Conservation (phyloP, 1,284 basidiomycete genomes). For the Pseudozyma pruni region DNA sequence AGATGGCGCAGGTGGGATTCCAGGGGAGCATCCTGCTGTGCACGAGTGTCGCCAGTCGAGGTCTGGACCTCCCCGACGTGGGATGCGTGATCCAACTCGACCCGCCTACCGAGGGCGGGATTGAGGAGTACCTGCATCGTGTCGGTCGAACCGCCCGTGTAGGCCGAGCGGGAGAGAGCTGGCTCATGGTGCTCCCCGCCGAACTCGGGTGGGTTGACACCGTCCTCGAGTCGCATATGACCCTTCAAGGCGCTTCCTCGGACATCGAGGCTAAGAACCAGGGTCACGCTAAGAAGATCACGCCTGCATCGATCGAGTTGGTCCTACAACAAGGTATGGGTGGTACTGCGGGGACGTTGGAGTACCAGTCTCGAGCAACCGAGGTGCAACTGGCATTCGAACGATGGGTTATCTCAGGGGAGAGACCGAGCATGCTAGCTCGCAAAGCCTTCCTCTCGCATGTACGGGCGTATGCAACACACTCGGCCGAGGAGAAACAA, state of each 20-base stretch:
- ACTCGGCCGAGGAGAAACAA: slow-evolving; percentile 91
- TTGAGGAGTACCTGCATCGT: slow-evolving; percentile 95
- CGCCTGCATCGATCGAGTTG: slow-evolving; percentile 34
- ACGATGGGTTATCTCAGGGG: slow-evolving; percentile 84
- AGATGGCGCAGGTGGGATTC: slow-evolving; percentile 20
- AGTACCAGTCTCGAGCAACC: slow-evolving; percentile 90
- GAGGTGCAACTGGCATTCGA: slow-evolving; percentile 96
- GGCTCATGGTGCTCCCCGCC: slow-evolving; percentile 87
- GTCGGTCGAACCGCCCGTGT: slow-evolving; percentile 96
- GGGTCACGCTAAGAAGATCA: slow-evolving; percentile 27
- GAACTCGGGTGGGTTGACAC: slow-evolving; percentile 89
- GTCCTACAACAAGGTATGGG: slow-evolving; percentile 78
- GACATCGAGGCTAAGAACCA: slow-evolving; percentile 15
- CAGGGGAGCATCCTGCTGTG: slow-evolving; percentile 80
- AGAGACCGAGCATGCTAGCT: slow-evolving; percentile 81
- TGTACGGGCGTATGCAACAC: slow-evolving; percentile 95
- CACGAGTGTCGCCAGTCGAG: slow-evolving; percentile 95
- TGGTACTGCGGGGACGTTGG: slow-evolving; percentile 70
- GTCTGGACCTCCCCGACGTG: slow-evolving; percentile 95
- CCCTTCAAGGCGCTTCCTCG: slow-evolving; percentile 13
- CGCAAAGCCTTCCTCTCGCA: slow-evolving; percentile 90
- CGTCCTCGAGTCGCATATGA: slow-evolving; percentile 71
- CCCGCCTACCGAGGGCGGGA: slow-evolving; percentile 94
- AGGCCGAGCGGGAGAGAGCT: slow-evolving; percentile 86
- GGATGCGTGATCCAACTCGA: slow-evolving; percentile 95